Evolutionary conservation across 257 asterid species (phyloP), one percentile per base, ranked within the genome.

Genomic region (Fraxinus quadrangulata): DNA sequence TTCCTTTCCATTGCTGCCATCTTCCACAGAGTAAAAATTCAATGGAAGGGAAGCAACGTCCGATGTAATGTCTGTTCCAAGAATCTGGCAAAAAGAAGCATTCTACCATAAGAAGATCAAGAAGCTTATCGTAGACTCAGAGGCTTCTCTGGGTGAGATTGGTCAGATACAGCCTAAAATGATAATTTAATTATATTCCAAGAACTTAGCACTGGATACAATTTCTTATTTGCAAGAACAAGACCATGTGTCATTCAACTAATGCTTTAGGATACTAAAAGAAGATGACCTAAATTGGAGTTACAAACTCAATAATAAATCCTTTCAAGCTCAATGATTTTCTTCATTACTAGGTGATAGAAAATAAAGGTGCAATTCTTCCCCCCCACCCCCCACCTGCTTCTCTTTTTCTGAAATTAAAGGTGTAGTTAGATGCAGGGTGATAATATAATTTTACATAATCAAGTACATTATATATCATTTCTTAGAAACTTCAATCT

Each of bases 71-170:
- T 83, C 93, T 31, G 87, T 76, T 47, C 87, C 93, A 81, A 90
- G 97, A 77, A 93, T 88, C 99, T 93, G 87, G 84, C 16, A 47
- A 37, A 76, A 79, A 63, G 75, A 76, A 71, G 75, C 23, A 68
- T 73, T 67, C 34, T 37, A 59, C 47, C 19, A 26, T 14, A 75
- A 71, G 71, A 65, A 49, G 63, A 72, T 40, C 69, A 59, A 1
- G 42, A 71, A 45, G 36, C 69, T 26, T 3, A 63, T 7, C 11
- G 69, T 63, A 63, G 69, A 63, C 69, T 26, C 14, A 7, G 36
- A 63, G 33, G 33, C n/a, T 24, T 12, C 36, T 63, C 34, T 24
- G 36, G 34, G 34, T 63, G 9, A 63, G 69, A 63, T 63, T 63
- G 69, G 16, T 61, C 17, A 9, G 24, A 21, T 24, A n/a, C 6